Conservation (phyloP, 202 grass and related monocot species). For the Digitaria exilis region DNA sequence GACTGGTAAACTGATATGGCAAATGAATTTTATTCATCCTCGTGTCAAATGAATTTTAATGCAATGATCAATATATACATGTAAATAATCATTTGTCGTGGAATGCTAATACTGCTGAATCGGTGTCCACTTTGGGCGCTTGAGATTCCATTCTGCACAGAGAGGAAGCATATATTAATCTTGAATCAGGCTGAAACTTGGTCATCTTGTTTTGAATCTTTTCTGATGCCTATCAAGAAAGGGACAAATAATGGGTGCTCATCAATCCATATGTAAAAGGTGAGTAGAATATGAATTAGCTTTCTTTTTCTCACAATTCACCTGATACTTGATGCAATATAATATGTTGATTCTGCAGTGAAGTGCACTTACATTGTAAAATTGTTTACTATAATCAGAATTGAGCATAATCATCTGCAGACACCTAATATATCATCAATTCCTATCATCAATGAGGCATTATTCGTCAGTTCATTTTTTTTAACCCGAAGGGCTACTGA, state of each 20-base stretch:
- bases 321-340: neutral
- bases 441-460: constrained; percentile 14
- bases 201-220: neutral
- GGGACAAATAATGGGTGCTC: neutral
- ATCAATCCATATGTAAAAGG: neutral
- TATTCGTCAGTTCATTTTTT: constrained; percentile 16
- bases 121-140: constrained; percentile 8
- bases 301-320: neutral
- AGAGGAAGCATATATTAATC: neutral
- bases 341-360: neutral
- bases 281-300: neutral
- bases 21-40: neutral
- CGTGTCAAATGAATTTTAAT: constrained; percentile 18
- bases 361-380: constrained; percentile 35
- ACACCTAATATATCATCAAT: neutral
- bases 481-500: neutral
- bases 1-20: neutral
- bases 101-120: neutral
- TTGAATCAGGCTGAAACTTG: neutral
- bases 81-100: constrained; percentile 25
- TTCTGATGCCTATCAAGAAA: neutral
- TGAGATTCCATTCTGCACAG: constrained; percentile 27
- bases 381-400: constrained; percentile 24
- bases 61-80: constrained; percentile 24
- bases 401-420: neutral